Evolutionary conservation across 164 flowering plant species (phyloP).

Genomic region (Tetrastigma voinierianum): DNA sequence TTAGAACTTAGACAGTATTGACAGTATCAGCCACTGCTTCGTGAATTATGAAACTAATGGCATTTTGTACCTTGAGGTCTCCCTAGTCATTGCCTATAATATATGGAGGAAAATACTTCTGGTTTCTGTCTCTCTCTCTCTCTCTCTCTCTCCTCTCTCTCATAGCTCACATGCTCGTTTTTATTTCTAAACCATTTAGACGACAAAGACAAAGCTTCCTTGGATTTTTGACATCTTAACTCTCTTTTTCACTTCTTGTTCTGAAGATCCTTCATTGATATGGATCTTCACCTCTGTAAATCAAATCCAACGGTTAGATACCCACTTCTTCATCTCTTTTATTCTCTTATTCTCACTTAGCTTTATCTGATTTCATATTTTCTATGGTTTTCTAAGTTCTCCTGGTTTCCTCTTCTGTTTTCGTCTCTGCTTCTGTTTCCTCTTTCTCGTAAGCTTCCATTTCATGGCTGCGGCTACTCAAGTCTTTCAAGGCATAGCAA

Average conservation of each 20-base stretch:
- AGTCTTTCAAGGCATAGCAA: conserved; percentile 23
- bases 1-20: too few relatives aligned
- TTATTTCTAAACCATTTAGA: conserved; percentile 13
- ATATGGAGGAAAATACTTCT: conserved; percentile 23
- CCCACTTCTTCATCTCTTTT: conserved; percentile 13
- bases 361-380: background rate
- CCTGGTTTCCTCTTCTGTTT: too few relatives aligned
- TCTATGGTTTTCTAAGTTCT: conserved; percentile 11
- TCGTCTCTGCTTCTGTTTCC: conserved; percentile 3
- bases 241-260: conserved; percentile 21
- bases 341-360: conserved; percentile 5
- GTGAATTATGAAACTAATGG: conserved; percentile 7
- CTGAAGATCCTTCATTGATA: conserved; percentile 29
- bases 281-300: conserved; percentile 26
- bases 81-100: conserved; percentile 2
- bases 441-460: conserved; percentile 3
- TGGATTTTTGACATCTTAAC: conserved; percentile 14
- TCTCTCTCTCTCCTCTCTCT: conserved; percentile 12
- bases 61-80: conserved; percentile 9
- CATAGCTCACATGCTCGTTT: conserved; percentile 30
- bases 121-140: conserved; percentile 1
- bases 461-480: conserved; percentile 41
- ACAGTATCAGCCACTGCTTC: too few relatives aligned
- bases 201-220: conserved; percentile 18
- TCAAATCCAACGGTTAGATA: conserved; percentile 35